Evolutionary conservation across 768 basidiomycete genomes (phyloP).

Genomic region (Tulasnella sp.): DNA sequence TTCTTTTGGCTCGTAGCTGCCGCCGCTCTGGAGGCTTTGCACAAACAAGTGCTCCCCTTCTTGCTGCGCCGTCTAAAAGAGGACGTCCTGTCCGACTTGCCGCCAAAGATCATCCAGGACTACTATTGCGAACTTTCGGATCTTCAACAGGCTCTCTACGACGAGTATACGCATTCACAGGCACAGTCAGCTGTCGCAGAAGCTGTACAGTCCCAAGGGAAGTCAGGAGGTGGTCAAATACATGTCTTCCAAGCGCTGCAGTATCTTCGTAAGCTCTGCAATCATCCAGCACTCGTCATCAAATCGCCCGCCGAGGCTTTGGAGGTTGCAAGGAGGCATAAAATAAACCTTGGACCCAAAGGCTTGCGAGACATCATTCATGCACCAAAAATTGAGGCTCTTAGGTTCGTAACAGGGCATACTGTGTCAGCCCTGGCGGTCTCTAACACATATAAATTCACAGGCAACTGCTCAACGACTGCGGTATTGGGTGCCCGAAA

Average conservation of each 20-base stretch:
- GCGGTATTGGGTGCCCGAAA: constrained; percentile 76
- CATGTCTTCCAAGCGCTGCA: constrained; percentile 97
- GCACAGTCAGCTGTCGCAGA: constrained; percentile 49
- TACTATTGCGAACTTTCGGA: constrained; percentile 97
- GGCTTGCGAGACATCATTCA: constrained; percentile 61
- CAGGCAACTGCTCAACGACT: constrained; percentile 89
- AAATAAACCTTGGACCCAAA: constrained; percentile 19
- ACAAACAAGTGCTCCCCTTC: constrained; percentile 99
- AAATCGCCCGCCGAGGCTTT: constrained; percentile 57
- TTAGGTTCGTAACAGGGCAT: constrained; percentile 48
- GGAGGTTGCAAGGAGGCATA: constrained; percentile 38
- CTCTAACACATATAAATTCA: not conserved
- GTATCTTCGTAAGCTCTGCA: constrained; percentile 94
- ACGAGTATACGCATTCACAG: constrained; percentile 79
- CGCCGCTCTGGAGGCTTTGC: constrained; percentile 85
- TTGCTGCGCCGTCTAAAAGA: constrained; percentile 92
- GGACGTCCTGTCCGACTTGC: constrained; percentile 89
- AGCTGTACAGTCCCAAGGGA: constrained; percentile 40
- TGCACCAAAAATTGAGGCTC: constrained; percentile 86
- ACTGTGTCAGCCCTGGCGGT: not conserved
- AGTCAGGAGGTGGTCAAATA: constrained; percentile 40
- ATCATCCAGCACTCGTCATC: constrained; percentile 88
- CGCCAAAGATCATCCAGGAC: constrained; percentile 99
- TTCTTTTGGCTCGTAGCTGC: constrained; percentile 50
- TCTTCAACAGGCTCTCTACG: constrained; percentile 86